Percentiles rank a stretch among this genome's conserved stretches.
Conservation (phyloP, 2,329 filamentous ascomycete genomes). For the Thermothelomyces thermophilus region DNA sequence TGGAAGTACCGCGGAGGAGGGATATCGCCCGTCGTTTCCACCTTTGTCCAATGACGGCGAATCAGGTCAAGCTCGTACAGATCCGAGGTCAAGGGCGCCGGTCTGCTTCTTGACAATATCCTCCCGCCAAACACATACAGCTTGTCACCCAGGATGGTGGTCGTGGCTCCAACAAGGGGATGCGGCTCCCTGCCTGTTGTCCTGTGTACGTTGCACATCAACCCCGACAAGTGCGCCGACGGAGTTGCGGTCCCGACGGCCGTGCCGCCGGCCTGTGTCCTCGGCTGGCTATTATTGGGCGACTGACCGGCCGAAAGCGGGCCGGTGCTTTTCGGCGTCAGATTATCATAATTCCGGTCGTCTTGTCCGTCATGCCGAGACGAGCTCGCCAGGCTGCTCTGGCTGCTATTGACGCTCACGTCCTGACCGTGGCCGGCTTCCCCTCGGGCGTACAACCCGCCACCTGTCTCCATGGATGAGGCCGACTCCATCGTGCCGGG, state of each 20-base stretch:
- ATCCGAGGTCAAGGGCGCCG: constrained; percentile 75
- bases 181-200: constrained; percentile 90
- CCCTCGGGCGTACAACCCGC: constrained; percentile 23
- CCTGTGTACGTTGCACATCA: constrained; percentile 68
- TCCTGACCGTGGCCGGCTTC: constrained; percentile 30
- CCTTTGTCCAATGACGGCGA: constrained; percentile 83
- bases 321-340: constrained; percentile 47
- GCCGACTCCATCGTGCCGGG: constrained; percentile 46
- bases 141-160: constrained; percentile 90
- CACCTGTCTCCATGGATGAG: constrained; percentile 23
- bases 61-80: constrained; percentile 92
- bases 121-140: constrained; percentile 94
- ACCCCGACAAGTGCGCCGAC: constrained; percentile 55
- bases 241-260: constrained; percentile 40
- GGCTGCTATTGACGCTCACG: constrained; percentile 38
- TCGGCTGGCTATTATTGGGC: constrained; percentile 41
- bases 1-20: constrained; percentile 94
- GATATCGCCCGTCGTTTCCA: constrained; percentile 76
- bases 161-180: constrained; percentile 88
- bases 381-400: constrained; percentile 39
- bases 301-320: constrained; percentile 52
- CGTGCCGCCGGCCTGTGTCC: constrained; percentile 32
- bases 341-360: constrained; percentile 41
- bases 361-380: constrained; percentile 41
- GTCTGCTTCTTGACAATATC: constrained; percentile 74